A percentile compares a stretch with the other conserved stretches of the same genome.
Conservation (phyloP, 805 yeast species). For the Naumovozyma dairenensis region DNA sequence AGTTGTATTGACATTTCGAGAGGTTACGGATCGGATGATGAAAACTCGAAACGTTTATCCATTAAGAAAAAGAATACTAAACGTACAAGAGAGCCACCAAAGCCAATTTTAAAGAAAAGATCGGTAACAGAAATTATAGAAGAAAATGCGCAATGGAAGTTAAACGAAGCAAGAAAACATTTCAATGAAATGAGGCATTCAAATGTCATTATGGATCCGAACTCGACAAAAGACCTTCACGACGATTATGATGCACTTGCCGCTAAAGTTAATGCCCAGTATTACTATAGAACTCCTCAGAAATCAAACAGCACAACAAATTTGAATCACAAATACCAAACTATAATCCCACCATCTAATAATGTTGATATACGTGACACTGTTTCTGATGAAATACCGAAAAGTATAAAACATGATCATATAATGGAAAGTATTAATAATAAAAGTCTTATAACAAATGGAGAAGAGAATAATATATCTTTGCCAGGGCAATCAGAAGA, state of each 20-base stretch:
- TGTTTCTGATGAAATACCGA: no score
- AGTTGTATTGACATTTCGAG: no score
- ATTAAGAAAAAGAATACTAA: slow-evolving; percentile 5
- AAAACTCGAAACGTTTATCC: slow-evolving; percentile 26
- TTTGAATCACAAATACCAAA: not conserved
- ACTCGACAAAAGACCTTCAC: slow-evolving; percentile 14
- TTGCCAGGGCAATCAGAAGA: no score
- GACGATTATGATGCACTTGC: slow-evolving; percentile 29
- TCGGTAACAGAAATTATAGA: slow-evolving; percentile 66
- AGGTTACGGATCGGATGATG: slow-evolving; percentile 35
- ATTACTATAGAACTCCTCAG: slow-evolving; percentile 9
- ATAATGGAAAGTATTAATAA: no score
- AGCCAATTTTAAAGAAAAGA: slow-evolving; percentile 83
- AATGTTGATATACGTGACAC: no score
- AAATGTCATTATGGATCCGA: slow-evolving; percentile 19
- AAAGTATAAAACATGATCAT: no score
- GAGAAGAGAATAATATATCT: no score
- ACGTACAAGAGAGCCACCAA: slow-evolving; percentile 32
- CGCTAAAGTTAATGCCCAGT: slow-evolving; percentile 31
- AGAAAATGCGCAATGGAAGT: slow-evolving; percentile 30
- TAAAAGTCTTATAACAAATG: no score
- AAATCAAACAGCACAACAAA: not conserved
- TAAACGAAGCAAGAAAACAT: slow-evolving; percentile 57
- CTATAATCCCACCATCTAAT: no score
- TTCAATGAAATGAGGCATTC: slow-evolving; percentile 20